Evolutionary conservation across 2,329 filamentous ascomycete genomes (phyloP).

Genomic region (Tolypocladium album): DNA sequence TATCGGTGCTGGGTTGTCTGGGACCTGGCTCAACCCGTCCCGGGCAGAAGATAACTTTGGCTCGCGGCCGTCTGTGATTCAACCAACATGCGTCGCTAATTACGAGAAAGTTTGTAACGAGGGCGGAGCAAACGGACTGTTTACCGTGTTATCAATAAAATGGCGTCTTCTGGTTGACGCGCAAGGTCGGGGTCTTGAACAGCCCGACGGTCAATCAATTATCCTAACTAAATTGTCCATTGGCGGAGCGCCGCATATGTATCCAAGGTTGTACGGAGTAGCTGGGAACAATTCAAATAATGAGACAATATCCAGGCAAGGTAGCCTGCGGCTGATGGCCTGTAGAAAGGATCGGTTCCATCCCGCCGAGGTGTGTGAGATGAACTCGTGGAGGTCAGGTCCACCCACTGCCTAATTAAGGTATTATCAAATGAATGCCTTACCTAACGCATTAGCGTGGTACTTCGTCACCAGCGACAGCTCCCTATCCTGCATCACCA

Average conservation of each 20-base stretch:
- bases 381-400: too few relatives aligned
- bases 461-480: not conserved
- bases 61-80: not conserved
- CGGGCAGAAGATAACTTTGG: not conserved
- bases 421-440: not conserved
- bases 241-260: too few relatives aligned
- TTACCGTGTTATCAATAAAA: not conserved
- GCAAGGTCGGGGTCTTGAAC: not conserved
- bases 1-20: not conserved
- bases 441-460: not conserved
- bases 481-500: not conserved
- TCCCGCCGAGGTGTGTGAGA: too few relatives aligned
- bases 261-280: too few relatives aligned
- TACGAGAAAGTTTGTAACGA: not conserved
- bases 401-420: not conserved
- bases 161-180: not conserved
- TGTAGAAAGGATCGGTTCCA: too few relatives aligned
- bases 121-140: not conserved
- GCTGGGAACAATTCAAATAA: not conserved
- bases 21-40: not conserved
- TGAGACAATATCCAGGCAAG: not conserved
- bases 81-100: not conserved
- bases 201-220: not conserved
- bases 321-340: too few relatives aligned
- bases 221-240: too few relatives aligned